Percentiles rank a stretch among this genome's conserved stretches.
Evolutionary conservation across 2,329 filamentous ascomycete species (phyloP).

Genomic region (Sporothrix euskadiensis): DNA sequence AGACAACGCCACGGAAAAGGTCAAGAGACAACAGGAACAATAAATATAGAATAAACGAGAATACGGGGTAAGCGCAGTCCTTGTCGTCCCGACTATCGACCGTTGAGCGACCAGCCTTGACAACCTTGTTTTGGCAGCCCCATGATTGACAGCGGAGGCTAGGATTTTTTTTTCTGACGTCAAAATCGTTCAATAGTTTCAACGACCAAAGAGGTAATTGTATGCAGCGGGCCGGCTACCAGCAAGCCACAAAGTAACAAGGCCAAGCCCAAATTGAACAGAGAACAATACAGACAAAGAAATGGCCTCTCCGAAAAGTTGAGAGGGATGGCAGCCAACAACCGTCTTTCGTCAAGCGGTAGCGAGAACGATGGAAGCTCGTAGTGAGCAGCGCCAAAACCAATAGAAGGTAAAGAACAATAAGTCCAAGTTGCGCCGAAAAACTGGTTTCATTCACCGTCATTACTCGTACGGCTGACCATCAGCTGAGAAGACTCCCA

Average conservation of each 20-base stretch:
- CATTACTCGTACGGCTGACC: neutral
- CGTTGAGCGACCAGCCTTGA: neutral
- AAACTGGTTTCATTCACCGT: neutral
- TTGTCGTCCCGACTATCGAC: neutral
- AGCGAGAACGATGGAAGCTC: neutral
- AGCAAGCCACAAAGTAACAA: constrained; percentile 12
- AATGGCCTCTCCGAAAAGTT: neutral
- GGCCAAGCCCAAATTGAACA: neutral
- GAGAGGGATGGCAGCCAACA: neutral
- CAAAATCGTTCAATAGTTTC: neutral
- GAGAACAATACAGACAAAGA: neutral
- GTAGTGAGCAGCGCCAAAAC: neutral
- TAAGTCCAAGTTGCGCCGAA: neutral
- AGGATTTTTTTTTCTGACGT: neutral
- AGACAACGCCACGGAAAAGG: neutral
- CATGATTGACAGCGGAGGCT: neutral
- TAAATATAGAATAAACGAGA: neutral
- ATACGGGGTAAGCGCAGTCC: constrained; percentile 16
- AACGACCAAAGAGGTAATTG: neutral
- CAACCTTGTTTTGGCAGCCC: neutral
- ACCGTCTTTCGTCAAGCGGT: neutral
- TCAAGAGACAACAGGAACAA: neutral
- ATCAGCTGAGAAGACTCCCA: neutral
- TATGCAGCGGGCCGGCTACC: neutral
- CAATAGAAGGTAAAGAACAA: neutral